Evolutionary conservation across 2,329 filamentous ascomycete species (phyloP).

Genomic region (Cytospora mali): DNA sequence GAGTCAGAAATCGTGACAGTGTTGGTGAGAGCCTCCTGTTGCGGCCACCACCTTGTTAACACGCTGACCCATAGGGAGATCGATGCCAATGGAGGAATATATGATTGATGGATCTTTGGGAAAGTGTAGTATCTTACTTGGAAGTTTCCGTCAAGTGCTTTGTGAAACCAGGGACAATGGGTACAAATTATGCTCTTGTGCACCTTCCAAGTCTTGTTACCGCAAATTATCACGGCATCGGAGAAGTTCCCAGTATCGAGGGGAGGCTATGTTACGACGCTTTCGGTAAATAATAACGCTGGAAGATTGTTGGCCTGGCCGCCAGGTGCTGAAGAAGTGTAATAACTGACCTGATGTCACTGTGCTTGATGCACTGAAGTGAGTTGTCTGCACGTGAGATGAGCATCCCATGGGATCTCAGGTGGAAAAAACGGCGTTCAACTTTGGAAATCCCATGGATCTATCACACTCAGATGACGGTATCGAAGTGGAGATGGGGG

Average conservation of each 20-base stretch:
- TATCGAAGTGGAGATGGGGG: background rate
- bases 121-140: background rate
- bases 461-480: background rate
- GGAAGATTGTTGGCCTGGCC: too few relatives aligned
- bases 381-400: background rate
- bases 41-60: background rate
- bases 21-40: background rate
- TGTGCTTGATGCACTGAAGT: background rate
- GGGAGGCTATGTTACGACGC: too few relatives aligned
- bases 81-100: background rate
- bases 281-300: too few relatives aligned
- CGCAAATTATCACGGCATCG: background rate
- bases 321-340: too few relatives aligned
- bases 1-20: background rate
- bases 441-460: too few relatives aligned
- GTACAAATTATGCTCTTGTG: slow-evolving; percentile 8
- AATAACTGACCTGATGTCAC: background rate
- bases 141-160: background rate
- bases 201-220: background rate
- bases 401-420: too few relatives aligned
- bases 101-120: background rate
- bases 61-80: too few relatives aligned
- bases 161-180: slow-evolving; percentile 2
- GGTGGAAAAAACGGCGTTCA: too few relatives aligned
- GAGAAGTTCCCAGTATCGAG: slow-evolving; percentile 2